A percentile compares a stretch with the other conserved stretches of the same genome.
Conservation (phyloP, 129 eudicot species). For the Escallonia rubra region DNA sequence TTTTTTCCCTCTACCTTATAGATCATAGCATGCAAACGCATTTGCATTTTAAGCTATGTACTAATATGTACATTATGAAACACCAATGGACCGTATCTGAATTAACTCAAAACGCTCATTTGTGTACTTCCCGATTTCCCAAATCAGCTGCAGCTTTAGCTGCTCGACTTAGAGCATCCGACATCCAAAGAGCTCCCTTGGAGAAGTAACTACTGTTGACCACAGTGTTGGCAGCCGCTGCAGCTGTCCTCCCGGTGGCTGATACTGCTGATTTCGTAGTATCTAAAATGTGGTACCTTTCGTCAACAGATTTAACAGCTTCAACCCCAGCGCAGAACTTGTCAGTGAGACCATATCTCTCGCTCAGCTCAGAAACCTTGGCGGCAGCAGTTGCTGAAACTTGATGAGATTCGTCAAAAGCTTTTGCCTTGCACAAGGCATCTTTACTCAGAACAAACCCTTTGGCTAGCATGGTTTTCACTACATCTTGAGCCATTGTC, state of each 20-base stretch:
- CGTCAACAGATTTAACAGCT: slow-evolving; percentile 65
- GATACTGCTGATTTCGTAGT: slow-evolving; percentile 61
- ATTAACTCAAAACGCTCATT: slow-evolving; percentile 14
- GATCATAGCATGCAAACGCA: no score
- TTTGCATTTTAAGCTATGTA: no score
- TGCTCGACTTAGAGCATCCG: slow-evolving; percentile 69
- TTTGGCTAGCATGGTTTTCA: slow-evolving; percentile 71
- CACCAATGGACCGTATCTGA: not conserved
- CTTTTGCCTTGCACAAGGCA: slow-evolving; percentile 69
- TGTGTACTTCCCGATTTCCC: slow-evolving; percentile 47
- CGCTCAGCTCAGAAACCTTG: slow-evolving; percentile 87
- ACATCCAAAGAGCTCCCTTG: slow-evolving; percentile 91
- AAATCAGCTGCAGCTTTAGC: slow-evolving; percentile 78
- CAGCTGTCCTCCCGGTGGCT: slow-evolving; percentile 76
- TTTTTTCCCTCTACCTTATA: no score
- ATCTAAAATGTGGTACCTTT: slow-evolving; percentile 58
- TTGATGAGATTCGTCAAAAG: slow-evolving; percentile 90
- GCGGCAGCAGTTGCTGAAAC: slow-evolving; percentile 88
- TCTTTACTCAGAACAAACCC: slow-evolving; percentile 74
- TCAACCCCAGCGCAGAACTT: slow-evolving; percentile 72
- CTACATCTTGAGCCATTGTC: slow-evolving; percentile 79
- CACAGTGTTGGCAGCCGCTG: slow-evolving; percentile 76
- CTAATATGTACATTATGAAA: not conserved
- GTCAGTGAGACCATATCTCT: slow-evolving; percentile 71
- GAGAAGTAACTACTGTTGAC: slow-evolving; percentile 87